phyloP scores from a whole-genome alignment of 1,284 basidiomycete genomes.

The Vanrija sp. region DNA sequence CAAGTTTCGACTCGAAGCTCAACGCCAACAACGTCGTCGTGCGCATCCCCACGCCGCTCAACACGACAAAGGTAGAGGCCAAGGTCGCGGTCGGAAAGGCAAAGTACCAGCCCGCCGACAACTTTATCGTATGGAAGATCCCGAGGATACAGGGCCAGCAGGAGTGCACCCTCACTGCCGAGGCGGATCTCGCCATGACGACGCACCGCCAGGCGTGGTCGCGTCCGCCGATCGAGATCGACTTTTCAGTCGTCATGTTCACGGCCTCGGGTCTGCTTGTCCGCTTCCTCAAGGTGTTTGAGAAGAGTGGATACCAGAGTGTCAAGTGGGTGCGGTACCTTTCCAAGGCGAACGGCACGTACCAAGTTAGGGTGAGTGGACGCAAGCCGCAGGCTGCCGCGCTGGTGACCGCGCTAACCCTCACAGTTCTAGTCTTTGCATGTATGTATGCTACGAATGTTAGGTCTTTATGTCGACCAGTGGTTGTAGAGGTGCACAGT shows the following conservation, averaged over 20 bases:
- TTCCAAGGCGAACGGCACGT: slow-evolving; percentile 43
- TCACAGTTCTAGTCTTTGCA: background rate
- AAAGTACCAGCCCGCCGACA: slow-evolving; percentile 93
- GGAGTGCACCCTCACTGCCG: slow-evolving; percentile 80
- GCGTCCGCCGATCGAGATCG: slow-evolving; percentile 92
- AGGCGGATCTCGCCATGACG: slow-evolving; percentile 77
- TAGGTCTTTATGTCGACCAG: no score
- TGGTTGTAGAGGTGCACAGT: no score
- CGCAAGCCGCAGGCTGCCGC: no score
- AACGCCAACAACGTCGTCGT: slow-evolving; percentile 89
- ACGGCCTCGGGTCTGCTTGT: slow-evolving; percentile 93
- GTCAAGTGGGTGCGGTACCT: slow-evolving; percentile 75
- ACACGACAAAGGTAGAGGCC: slow-evolving; percentile 86
- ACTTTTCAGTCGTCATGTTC: slow-evolving; percentile 98
- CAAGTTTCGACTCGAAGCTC: slow-evolving; percentile 86
- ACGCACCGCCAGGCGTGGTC: slow-evolving; percentile 93
- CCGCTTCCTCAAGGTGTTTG: slow-evolving; percentile 95
- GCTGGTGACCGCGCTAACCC: background rate
- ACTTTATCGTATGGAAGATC: slow-evolving; percentile 95
- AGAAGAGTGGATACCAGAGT: slow-evolving; percentile 87
- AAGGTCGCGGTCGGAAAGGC: slow-evolving; percentile 91
- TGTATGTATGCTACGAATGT: background rate
- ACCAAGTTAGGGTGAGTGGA: slow-evolving; percentile 42
- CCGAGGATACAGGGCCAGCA: slow-evolving; percentile 87
- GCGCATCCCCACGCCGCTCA: slow-evolving; percentile 91